Conservation (phyloP, 305 asterid genomes). For the Fraxinus greggii region DNA sequence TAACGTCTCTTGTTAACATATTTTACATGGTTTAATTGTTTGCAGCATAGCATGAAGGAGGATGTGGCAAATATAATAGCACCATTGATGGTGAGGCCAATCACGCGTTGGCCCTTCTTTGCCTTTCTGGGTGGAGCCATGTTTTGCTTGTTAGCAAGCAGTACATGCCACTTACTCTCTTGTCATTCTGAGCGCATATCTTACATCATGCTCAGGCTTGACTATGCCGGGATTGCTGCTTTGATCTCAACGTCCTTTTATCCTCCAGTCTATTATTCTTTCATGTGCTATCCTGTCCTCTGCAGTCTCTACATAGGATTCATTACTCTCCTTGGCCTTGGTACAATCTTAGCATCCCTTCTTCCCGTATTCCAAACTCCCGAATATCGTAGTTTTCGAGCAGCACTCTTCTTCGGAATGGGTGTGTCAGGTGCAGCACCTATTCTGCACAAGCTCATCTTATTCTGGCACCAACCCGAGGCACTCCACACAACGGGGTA, state of each 20-base stretch:
- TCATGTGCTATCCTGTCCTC: constrained; percentile 89
- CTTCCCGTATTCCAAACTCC: constrained; percentile 85
- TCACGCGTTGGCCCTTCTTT: constrained; percentile 97
- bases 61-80: constrained; percentile 78
- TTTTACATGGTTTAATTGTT: constrained; percentile 12
- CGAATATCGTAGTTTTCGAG: constrained; percentile 72
- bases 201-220: constrained; percentile 84
- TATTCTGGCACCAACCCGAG: constrained; percentile 86
- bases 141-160: constrained; percentile 94
- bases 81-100: constrained; percentile 69
- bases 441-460: constrained; percentile 75
- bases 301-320: constrained; percentile 83
- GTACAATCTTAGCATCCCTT: constrained; percentile 66
- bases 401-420: constrained; percentile 80
- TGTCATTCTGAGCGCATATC: constrained; percentile 86
- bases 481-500: constrained; percentile 81
- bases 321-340: constrained; percentile 75
- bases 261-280: constrained; percentile 91
- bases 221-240: constrained; percentile 91
- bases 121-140: constrained; percentile 95
- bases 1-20: constrained; percentile 6
- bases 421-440: constrained; percentile 85
- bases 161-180: constrained; percentile 84
- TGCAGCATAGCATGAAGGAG: constrained; percentile 77
- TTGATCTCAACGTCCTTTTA: constrained; percentile 89